Evolutionary conservation across 1,284 basidiomycete species (phyloP).

Genomic region (Microbotryomycetes sp.): DNA sequence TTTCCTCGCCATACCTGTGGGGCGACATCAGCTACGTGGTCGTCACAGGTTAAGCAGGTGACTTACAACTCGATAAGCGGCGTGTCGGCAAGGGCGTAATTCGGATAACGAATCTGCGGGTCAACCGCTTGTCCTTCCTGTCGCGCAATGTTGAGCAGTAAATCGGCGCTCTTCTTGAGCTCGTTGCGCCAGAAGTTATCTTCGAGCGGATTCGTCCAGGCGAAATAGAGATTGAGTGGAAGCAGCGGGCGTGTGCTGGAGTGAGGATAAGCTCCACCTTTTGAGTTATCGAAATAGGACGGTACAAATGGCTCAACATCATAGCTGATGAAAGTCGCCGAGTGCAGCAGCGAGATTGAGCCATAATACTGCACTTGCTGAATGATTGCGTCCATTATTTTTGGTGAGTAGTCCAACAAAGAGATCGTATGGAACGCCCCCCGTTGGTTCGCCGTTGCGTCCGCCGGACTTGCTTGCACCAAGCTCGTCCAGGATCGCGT

Average conservation of each 20-base stretch:
- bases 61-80: not conserved
- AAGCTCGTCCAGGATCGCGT: slow-evolving; percentile 22
- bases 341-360: slow-evolving; percentile 30
- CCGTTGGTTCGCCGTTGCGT: slow-evolving; percentile 19
- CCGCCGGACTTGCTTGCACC: slow-evolving; percentile 26
- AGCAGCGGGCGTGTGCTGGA: slow-evolving; percentile 23
- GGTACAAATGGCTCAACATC: not conserved
- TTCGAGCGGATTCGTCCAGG: slow-evolving; percentile 31
- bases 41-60: no score
- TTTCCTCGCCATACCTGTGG: not conserved
- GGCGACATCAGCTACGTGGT: no score
- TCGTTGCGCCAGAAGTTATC: slow-evolving; percentile 30
- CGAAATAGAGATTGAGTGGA: slow-evolving; percentile 35
- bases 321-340: slow-evolving; percentile 35
- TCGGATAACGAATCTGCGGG: slow-evolving; percentile 31
- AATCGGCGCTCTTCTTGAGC: slow-evolving; percentile 24
- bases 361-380: slow-evolving; percentile 10
- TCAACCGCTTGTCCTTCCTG: slow-evolving; percentile 34
- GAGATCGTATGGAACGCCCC: slow-evolving; percentile 34
- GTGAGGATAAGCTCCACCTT: slow-evolving; percentile 25
- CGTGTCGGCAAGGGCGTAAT: slow-evolving; percentile 33
- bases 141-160: slow-evolving; percentile 23
- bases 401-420: slow-evolving; percentile 28
- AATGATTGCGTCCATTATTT: slow-evolving; percentile 29
- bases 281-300: not conserved